phyloP scores from a whole-genome alignment of 345 rosid genomes.

The Hypericum perforatum region DNA sequence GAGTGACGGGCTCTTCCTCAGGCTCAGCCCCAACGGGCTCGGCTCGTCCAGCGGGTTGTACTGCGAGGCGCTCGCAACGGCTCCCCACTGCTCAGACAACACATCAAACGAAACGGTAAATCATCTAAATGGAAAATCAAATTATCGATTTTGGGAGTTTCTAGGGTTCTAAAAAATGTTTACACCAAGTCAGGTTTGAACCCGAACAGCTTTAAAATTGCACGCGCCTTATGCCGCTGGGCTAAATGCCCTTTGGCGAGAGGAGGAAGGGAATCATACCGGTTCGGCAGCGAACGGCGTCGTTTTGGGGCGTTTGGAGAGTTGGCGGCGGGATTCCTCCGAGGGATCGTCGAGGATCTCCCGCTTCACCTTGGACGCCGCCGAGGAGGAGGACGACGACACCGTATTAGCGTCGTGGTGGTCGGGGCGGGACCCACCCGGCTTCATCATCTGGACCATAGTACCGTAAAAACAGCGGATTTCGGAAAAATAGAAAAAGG shows the following conservation, averaged over 20 bases:
- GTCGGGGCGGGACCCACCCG: constrained; percentile 42
- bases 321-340: constrained; percentile 65
- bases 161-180: too few species aligned
- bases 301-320: constrained; percentile 54
- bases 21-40: constrained; percentile 80
- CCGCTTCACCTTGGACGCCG: constrained; percentile 53
- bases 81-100: too few species aligned
- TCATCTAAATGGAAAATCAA: too few species aligned
- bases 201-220: too few species aligned
- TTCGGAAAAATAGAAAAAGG: too few species aligned
- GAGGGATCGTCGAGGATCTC: constrained; percentile 69
- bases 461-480: too few species aligned
- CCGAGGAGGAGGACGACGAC: constrained; percentile 28
- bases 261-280: constrained; percentile 11
- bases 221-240: too few species aligned
- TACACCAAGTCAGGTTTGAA: too few species aligned
- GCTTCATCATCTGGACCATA: constrained; percentile 49
- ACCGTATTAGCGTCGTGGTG: constrained; percentile 29
- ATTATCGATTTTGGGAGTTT: background rate
- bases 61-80: background rate
- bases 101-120: too few species aligned
- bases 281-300: constrained; percentile 30
- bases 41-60: constrained; percentile 78
- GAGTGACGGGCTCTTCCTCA: constrained; percentile 92
- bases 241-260: too few species aligned